Evolutionary conservation across 78 protist species (phyloP).

Genomic region (Trichosphaerium sp.): DNA sequence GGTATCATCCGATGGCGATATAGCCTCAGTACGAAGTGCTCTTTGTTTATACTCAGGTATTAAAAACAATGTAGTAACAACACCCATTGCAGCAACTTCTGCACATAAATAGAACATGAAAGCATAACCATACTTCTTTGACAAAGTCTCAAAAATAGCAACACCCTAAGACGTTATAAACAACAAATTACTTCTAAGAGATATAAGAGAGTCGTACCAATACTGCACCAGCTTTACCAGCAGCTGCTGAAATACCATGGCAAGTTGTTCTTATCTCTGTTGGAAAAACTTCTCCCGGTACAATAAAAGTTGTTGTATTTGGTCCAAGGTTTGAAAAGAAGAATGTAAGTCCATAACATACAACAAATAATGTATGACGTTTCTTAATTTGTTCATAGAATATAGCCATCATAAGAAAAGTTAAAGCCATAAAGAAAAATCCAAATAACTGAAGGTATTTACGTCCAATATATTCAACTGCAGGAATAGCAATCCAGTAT

Average conservation of each 20-base stretch:
- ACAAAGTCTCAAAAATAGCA: no score
- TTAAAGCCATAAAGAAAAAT: constrained; percentile 16
- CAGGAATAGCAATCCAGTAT: not conserved
- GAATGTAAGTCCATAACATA: constrained; percentile 65
- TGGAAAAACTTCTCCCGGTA: constrained; percentile 70
- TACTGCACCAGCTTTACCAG: constrained; percentile 75
- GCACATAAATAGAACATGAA: no score
- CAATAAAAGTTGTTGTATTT: constrained; percentile 73
- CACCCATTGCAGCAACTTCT: no score
- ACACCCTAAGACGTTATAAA: no score
- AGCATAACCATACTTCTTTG: no score
- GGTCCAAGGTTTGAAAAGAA: constrained; percentile 79
- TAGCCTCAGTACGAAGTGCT: no score
- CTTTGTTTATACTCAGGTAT: no score
- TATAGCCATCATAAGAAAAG: constrained; percentile 26
- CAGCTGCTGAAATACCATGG: constrained; percentile 73
- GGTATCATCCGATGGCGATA: no score
- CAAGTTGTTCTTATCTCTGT: constrained; percentile 49
- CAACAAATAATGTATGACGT: constrained; percentile 23
- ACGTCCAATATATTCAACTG: not conserved
- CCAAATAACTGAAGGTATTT: constrained; percentile 22
- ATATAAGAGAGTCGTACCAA: no score
- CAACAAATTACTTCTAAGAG: no score
- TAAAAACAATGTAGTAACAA: no score
- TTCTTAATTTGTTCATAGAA: constrained; percentile 2